These are phyloP conservation scores for Suillus ampliporus DNA, from an alignment of 768 basidiomycete species.

Conservation along the genomic window DNA sequence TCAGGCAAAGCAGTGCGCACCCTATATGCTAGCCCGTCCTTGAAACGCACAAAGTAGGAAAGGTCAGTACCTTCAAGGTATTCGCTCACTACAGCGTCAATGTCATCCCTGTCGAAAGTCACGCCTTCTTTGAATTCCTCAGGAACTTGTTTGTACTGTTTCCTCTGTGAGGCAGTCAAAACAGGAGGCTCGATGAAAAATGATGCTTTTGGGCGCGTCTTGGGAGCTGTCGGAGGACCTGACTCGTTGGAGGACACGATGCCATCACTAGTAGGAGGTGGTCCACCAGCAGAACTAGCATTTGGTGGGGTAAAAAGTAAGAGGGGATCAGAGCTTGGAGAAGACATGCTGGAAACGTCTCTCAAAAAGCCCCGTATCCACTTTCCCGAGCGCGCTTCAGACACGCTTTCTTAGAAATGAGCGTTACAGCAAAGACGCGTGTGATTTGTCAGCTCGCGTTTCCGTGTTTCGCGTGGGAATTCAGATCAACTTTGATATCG, in stretches of 20 bases:
- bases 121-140: slow-evolving; percentile 41
- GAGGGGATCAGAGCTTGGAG: slow-evolving; percentile 18
- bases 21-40: slow-evolving; percentile 62
- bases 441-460: slow-evolving; percentile 9
- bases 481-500: not conserved
- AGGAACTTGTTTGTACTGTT: slow-evolving; percentile 45
- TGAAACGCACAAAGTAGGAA: slow-evolving; percentile 67
- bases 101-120: slow-evolving; percentile 34
- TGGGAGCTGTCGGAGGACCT: slow-evolving; percentile 8
- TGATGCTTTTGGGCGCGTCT: slow-evolving; percentile 16
- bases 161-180: slow-evolving; percentile 44
- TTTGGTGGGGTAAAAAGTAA: slow-evolving; percentile 21
- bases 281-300: slow-evolving; percentile 17
- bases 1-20: slow-evolving; percentile 40
- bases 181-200: slow-evolving; percentile 46
- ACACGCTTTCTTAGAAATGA: slow-evolving; percentile 18
- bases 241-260: slow-evolving; percentile 11
- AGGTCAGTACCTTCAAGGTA: slow-evolving; percentile 42
- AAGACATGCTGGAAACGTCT: slow-evolving; percentile 21
- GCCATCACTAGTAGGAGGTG: slow-evolving; percentile 16
- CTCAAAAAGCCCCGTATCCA: not conserved
- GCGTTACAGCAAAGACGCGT: slow-evolving; percentile 3
- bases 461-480: not conserved
- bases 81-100: slow-evolving; percentile 65
- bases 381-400: slow-evolving; percentile 13